These are phyloP conservation scores for Xylariaceae sp. DNA, from an alignment of 2,329 filamentous ascomycete genomes.

Conservation along the genomic window DNA sequence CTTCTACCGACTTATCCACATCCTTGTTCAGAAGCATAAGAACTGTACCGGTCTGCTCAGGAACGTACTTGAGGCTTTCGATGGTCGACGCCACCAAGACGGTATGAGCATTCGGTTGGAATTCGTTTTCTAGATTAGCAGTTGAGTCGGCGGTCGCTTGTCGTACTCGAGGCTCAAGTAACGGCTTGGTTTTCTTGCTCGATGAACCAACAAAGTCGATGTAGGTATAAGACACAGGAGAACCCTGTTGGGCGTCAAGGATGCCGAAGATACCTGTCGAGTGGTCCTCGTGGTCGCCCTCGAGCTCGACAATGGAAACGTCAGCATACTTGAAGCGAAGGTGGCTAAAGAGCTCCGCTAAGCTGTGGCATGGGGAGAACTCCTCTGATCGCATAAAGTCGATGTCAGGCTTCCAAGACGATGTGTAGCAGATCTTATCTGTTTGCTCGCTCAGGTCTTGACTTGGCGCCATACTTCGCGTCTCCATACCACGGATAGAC, in stretches of 20 bases:
- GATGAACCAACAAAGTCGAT: not conserved
- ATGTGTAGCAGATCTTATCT: slow-evolving; percentile 9
- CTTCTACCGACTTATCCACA: not conserved
- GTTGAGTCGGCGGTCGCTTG: not conserved
- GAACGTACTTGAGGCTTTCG: not conserved
- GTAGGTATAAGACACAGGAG: not conserved
- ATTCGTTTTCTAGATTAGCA: not conserved
- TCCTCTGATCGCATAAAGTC: slow-evolving; percentile 10
- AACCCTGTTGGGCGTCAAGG: not conserved
- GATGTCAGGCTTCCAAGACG: slow-evolving; percentile 12
- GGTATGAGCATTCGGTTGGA: not conserved
- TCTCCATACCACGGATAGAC: slow-evolving; percentile 9
- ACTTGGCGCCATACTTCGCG: slow-evolving; percentile 8
- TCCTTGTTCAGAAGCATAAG: not conserved
- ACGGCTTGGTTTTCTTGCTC: not conserved
- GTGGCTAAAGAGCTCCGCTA: slow-evolving; percentile 7
- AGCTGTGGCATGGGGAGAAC: not conserved
- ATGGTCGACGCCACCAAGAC: not conserved
- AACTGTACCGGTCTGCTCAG: not conserved
- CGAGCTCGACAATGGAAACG: slow-evolving; percentile 3
- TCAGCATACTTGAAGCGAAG: slow-evolving; percentile 11
- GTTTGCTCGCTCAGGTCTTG: not conserved
- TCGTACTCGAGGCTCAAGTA: not conserved
- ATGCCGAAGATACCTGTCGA: not conserved
- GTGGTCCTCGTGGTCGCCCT: not conserved